Conservation (phyloP, 1,284 basidiomycete species). For the Kwoniella shivajii region DNA sequence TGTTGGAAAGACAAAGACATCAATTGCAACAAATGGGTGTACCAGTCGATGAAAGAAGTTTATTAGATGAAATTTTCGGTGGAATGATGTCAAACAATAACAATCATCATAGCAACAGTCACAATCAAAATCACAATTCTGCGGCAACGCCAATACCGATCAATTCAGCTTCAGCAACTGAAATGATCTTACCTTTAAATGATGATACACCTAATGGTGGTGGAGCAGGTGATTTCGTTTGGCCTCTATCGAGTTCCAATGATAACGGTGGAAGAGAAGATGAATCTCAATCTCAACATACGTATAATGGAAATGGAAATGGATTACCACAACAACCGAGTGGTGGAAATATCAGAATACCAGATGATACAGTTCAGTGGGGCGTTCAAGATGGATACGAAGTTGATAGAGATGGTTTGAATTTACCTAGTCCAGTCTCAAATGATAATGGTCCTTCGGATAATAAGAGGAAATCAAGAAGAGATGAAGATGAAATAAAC, state of each 20-base stretch:
- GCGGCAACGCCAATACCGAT: not conserved
- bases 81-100: slow-evolving; percentile 3
- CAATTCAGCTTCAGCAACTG: not conserved
- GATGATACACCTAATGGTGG: not conserved
- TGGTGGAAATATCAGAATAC: not conserved
- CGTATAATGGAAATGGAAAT: not conserved
- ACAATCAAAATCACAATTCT: not conserved
- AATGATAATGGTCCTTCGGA: slow-evolving; percentile 2
- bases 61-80: slow-evolving; percentile 42
- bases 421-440: slow-evolving; percentile 18
- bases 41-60: slow-evolving; percentile 31
- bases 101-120: not conserved
- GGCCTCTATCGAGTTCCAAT: slow-evolving; percentile 12
- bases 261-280: not conserved
- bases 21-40: slow-evolving; percentile 47
- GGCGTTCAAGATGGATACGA: slow-evolving; percentile 8
- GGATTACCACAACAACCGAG: not conserved
- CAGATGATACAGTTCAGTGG: not conserved
- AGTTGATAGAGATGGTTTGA: slow-evolving; percentile 8
- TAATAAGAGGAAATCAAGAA: not conserved
- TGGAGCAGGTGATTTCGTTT: slow-evolving; percentile 12
- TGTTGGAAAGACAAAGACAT: slow-evolving; percentile 47
- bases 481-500: not conserved
- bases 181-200: not conserved
- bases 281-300: not conserved